A percentile compares a stretch with the other conserved stretches of the same genome.
These are phyloP conservation scores for Apiospora hydei DNA, from an alignment of 2,329 filamentous ascomycete species.

Conservation along the genomic window DNA sequence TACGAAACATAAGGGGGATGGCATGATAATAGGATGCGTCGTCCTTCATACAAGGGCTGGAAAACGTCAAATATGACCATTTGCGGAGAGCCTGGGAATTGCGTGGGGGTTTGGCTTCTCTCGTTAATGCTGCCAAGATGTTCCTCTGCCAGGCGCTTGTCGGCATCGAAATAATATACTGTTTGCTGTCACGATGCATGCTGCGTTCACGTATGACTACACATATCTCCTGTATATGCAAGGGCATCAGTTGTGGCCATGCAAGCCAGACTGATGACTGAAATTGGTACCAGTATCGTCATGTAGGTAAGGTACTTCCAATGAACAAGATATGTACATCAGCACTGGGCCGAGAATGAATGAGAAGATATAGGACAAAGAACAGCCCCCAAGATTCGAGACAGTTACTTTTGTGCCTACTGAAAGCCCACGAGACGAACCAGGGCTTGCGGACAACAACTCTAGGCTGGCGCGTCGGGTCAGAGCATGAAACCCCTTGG, in stretches of 20 bases:
- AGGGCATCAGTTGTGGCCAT: not conserved
- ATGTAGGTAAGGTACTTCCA: not conserved
- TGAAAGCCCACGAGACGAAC: not conserved
- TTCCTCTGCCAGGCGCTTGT: too few species aligned
- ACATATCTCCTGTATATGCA: not conserved
- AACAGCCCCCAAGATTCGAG: not conserved
- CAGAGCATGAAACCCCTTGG: not conserved
- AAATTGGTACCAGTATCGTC: not conserved
- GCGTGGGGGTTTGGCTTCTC: not conserved
- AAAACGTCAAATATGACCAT: not conserved
- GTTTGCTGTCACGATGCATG: not conserved
- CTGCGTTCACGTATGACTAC: not conserved
- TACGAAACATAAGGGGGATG: not conserved
- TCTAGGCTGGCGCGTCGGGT: not conserved
- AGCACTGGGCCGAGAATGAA: constrained; percentile 5
- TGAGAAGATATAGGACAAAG: not conserved
- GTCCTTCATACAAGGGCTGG: not conserved
- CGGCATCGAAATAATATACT: not conserved
- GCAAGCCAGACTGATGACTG: not conserved
- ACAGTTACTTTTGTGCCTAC: not conserved
- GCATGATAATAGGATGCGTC: not conserved
- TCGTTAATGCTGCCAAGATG: not conserved
- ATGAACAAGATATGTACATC: not conserved
- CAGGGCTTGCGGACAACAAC: not conserved
- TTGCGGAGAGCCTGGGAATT: not conserved